Evolutionary conservation across 2,329 filamentous ascomycete genomes (phyloP), one percentile per base, ranked within the genome.

Genomic region (Orbilia oligospora): DNA sequence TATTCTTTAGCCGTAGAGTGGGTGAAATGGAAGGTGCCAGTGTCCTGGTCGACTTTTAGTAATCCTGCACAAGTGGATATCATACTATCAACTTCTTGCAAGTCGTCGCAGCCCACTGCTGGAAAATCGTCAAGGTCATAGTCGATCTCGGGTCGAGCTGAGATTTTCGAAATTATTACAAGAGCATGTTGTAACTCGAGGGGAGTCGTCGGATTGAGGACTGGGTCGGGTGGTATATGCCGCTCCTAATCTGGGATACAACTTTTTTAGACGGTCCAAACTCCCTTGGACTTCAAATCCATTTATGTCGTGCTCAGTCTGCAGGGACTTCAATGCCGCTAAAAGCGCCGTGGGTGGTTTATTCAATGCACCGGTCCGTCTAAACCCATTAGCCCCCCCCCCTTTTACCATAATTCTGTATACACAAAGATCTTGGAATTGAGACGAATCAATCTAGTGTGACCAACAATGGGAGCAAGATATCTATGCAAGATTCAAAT

Each of bases 1-100:
- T 82, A 84, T 73, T 83, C 81, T 41, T 83, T 81, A 14, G 81
- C 80, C 3, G 83, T 83, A 63, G 82, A 82, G 67, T 83, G 82
- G 3, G 83, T 81, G 30, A 83, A 80, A 6, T 81, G 80, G 16
- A 83, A 75, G 20, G 79, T 81, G 2, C 73, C 38, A n/a, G 76
- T 83, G 41, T 80, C 75, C 24, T 81, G 55, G 58, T 83, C 82
- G 9, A 83, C 64, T 20, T 65, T 80, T 30, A 83, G 81, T 55
- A 84, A 79, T 16, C 82, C 82, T 56, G 72, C 80, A 53, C 82
- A 84, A 1, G 81, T 79, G 2, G 72, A 76, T 10, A 76, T 22
- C 20, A 70, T 65, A 18, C 18, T 38, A 9, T 44, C n/a, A 20
- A 41, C 33, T 4, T 46, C 22, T 3, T 65, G 56, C 1, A 70